A percentile compares a stretch with the other conserved stretches of the same genome.
Conservation (phyloP, 2,329 filamentous ascomycete genomes). For the Sporothrix pseudoabietina region DNA sequence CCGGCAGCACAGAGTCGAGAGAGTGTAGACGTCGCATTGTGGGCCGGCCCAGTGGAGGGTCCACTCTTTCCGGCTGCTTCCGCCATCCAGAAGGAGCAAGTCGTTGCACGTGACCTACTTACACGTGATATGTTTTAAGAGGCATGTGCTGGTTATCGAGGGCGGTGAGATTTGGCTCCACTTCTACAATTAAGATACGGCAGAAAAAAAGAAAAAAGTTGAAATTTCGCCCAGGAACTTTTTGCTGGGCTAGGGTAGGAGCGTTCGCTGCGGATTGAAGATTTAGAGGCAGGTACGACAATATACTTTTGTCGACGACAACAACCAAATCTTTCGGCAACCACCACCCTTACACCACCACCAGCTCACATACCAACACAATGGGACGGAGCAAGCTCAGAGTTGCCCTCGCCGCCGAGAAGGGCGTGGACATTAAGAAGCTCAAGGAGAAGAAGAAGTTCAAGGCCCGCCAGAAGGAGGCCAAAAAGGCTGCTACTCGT, state of each 20-base stretch:
- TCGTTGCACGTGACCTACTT: not conserved
- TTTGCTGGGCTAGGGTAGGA: not conserved
- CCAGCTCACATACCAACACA: slow-evolving; percentile 12
- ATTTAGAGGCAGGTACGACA: not conserved
- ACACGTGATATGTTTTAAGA: not conserved
- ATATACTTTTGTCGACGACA: not conserved
- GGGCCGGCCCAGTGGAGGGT: slow-evolving; percentile 2
- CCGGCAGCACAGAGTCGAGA: not conserved
- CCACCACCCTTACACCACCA: not conserved
- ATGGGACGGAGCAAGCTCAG: slow-evolving; percentile 51
- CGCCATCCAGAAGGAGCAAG: not conserved
- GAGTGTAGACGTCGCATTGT: not conserved
- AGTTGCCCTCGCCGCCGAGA: slow-evolving; percentile 57
- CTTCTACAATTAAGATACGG: slow-evolving; percentile 24
- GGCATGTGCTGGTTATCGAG: slow-evolving; percentile 19
- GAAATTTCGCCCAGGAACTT: slow-evolving; percentile 20
- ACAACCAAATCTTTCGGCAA: not conserved
- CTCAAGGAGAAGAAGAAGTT: slow-evolving; percentile 53
- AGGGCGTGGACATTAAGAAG: slow-evolving; percentile 57
- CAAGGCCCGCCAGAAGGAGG: slow-evolving; percentile 46
- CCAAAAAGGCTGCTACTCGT: slow-evolving; percentile 38
- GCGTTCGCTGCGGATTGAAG: not conserved
- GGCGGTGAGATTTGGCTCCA: slow-evolving; percentile 28
- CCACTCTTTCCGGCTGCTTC: slow-evolving; percentile 5
- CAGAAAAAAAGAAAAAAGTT: slow-evolving; percentile 33